Evolutionary conservation across 257 asterid species (phyloP), one percentile per base, ranked within the genome.

Genomic region (Nicotiana paniculata): DNA sequence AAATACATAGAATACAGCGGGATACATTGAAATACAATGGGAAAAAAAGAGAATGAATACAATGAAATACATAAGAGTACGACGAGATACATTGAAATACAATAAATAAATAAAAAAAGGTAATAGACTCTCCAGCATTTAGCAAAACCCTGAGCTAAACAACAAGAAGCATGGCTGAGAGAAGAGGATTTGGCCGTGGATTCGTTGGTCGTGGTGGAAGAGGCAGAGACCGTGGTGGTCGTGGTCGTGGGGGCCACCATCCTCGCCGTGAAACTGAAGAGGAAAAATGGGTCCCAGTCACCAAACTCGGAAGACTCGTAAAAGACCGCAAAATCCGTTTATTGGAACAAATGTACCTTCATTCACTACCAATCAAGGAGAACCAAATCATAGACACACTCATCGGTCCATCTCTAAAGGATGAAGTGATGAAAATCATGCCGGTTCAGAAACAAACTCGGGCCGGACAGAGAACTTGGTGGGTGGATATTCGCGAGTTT

Each of bases 401-500:
- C 15, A 81, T 91, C 0, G 95, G 97, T 0, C 93, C 97, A 4
- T 86, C 93, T 0, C 86, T 93, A 32, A 93, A 92, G 61, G 98
- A 93, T 61, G 98, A 93, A 86, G 98, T 93, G 46, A 93, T 93
- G 98, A 93, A 93, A 59, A 93, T 93, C 86, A 93, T 93, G 98
- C 94, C 98, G 28, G 98, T 93, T 4, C 98, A 92, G 93, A 93
- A 93, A 80, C 98, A 93, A 88, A 93, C 98, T 6, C 91, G 98
- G 11, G 98, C 98, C 6, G 98, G 98, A 5, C 98, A 93, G 87
- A 85, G 98, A 62, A 93, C 98, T 81, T 81, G 98, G 67, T 93
- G 24, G 24, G 24, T 21, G 24, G 24, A 21, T 21, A 21, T 21
- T 21, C 24, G 24, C 24, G 24, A 21, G 24, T 21, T 21, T 21